These are phyloP conservation scores for Aureobasidium mangrovei DNA, from an alignment of 2,329 filamentous ascomycete species.

Conservation along the genomic window DNA sequence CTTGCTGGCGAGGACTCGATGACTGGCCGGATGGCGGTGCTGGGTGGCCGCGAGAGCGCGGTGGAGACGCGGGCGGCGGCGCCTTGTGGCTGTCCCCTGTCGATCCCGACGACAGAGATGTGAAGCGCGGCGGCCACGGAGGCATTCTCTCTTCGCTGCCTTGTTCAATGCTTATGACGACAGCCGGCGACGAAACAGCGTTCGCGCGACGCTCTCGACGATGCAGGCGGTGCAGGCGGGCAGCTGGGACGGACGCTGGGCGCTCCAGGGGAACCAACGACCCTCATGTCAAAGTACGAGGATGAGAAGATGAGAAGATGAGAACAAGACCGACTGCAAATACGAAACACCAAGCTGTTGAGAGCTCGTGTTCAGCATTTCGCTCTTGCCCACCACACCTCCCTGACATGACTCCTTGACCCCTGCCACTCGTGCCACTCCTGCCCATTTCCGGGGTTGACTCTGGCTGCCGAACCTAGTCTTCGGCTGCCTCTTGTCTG, in stretches of 20 bases:
- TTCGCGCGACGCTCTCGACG: not conserved
- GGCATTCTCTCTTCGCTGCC: slow-evolving; percentile 14
- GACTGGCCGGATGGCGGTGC: not conserved
- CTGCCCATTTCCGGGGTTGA: slow-evolving; percentile 1
- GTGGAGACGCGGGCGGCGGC: not conserved
- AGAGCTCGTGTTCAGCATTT: slow-evolving; percentile 5
- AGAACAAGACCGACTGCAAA: not conserved
- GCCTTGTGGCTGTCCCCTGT: not conserved
- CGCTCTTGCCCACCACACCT: not conserved
- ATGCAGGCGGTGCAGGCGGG: not conserved
- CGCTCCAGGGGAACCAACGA: slow-evolving; percentile 1
- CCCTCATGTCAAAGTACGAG: slow-evolving; percentile 1
- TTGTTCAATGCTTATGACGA: not conserved
- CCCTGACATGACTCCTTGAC: not conserved
- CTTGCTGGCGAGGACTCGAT: slow-evolving; percentile 6
- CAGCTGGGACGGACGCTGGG: slow-evolving; percentile 6
- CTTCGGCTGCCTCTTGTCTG: not conserved
- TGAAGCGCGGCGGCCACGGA: slow-evolving; percentile 19
- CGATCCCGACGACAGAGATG: slow-evolving; percentile 6
- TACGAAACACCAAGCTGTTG: slow-evolving; percentile 3
- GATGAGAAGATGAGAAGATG: not conserved
- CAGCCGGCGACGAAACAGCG: not conserved
- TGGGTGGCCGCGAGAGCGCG: not conserved
- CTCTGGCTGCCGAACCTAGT: not conserved
- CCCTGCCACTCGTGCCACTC: not conserved